Evolutionary conservation across 2,329 filamentous ascomycete genomes (phyloP).

Genomic region (Cladosporium halotolerans): DNA sequence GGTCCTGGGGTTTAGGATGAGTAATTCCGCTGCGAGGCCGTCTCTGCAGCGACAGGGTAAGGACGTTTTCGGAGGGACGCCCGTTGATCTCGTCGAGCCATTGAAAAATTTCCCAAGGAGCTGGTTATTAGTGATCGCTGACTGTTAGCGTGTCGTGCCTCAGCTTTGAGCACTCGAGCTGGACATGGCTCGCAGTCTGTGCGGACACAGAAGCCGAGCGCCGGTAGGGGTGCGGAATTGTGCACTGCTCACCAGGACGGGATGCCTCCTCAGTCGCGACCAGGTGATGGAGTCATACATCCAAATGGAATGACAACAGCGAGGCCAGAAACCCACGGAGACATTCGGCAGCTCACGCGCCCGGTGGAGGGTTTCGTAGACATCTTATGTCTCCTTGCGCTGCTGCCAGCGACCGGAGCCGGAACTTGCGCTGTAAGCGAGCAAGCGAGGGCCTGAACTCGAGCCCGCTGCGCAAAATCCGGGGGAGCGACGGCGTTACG

Average conservation of each 20-base stretch:
- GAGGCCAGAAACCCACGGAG: not conserved
- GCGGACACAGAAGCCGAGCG: not conserved
- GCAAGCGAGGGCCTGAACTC: not conserved
- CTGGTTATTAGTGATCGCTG: not conserved
- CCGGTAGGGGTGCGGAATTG: too few relatives aligned
- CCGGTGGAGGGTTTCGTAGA: not conserved
- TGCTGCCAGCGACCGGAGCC: conserved; percentile 4
- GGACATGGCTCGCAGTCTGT: not conserved
- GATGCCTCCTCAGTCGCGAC: too few relatives aligned
- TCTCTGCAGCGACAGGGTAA: not conserved
- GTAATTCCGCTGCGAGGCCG: conserved; percentile 1
- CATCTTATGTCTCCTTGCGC: not conserved
- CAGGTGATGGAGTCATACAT: not conserved
- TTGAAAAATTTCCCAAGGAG: not conserved
- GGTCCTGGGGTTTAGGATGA: conserved; percentile 1
- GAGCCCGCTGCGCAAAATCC: not conserved
- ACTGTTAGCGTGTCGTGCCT: too few relatives aligned
- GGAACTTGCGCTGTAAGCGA: conserved; percentile 5
- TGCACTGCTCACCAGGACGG: too few relatives aligned
- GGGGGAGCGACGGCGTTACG: not conserved
- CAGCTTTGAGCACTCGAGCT: not conserved
- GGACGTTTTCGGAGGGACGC: not conserved
- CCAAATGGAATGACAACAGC: not conserved
- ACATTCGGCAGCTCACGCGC: not conserved
- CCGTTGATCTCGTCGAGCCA: not conserved